Conservation (phyloP, 2,329 filamentous ascomycete species). For the Sclerotiophoma versabilis region DNA sequence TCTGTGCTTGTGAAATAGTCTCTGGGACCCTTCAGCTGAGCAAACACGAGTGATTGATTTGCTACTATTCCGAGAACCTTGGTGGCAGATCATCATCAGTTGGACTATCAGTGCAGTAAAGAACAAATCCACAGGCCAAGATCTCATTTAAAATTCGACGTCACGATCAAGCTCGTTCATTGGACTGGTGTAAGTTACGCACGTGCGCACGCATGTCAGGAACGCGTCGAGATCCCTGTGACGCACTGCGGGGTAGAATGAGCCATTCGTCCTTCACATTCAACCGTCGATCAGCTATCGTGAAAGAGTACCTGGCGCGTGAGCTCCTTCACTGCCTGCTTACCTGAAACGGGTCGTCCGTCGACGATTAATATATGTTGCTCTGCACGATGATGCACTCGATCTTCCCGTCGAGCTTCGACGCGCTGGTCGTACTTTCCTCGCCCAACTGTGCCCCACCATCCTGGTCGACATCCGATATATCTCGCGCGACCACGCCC, state of each 20-base stretch:
- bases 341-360: slow-evolving; percentile 7
- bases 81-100: not conserved
- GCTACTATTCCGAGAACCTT: not conserved
- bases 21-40: not conserved
- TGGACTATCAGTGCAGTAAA: not conserved
- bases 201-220: slow-evolving; percentile 8
- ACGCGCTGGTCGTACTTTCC: slow-evolving; percentile 13
- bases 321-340: slow-evolving; percentile 10
- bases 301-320: slow-evolving; percentile 7
- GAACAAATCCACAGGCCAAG: not conserved
- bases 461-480: slow-evolving; percentile 3
- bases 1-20: too few species aligned
- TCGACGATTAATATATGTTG: slow-evolving; percentile 6
- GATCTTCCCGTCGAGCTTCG: slow-evolving; percentile 7
- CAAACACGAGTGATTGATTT: not conserved
- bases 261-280: not conserved
- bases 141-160: not conserved
- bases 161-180: not conserved
- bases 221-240: slow-evolving; percentile 10
- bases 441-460: slow-evolving; percentile 18
- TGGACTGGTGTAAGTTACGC: not conserved
- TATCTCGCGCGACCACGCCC: slow-evolving; percentile 9
- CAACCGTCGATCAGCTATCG: slow-evolving; percentile 3
- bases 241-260: slow-evolving; percentile 18
- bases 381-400: slow-evolving; percentile 24